Conservation (phyloP, 139 green algal species). For the Micromonas commoda region DNA sequence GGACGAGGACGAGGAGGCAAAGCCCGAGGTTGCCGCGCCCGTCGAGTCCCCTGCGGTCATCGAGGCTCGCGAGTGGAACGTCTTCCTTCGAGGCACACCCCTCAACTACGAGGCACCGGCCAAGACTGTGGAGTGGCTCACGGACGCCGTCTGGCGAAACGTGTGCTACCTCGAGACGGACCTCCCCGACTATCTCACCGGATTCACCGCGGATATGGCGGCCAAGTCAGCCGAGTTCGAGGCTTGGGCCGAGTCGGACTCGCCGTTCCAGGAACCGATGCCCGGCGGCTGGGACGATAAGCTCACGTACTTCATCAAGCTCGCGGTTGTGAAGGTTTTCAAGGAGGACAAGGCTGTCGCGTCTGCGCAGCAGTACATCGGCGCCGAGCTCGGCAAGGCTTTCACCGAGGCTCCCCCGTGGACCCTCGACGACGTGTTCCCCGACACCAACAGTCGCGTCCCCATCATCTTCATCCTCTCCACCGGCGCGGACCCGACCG, state of each 20-base stretch:
- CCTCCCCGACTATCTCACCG: conserved; percentile 62
- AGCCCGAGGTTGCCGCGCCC: too few species aligned
- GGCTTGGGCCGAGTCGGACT: conserved; percentile 59
- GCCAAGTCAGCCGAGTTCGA: conserved; percentile 49
- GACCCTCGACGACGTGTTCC: conserved; percentile 70
- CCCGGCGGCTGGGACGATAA: conserved; percentile 72
- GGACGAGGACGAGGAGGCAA: not conserved
- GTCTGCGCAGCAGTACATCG: conserved; percentile 57
- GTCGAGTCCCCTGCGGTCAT: conserved; percentile 20
- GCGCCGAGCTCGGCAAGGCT: conserved; percentile 47
- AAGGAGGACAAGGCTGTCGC: conserved; percentile 71
- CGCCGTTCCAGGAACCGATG: conserved; percentile 47
- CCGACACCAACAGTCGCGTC: conserved; percentile 55
- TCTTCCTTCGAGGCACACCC: not conserved
- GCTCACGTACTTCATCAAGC: conserved; percentile 65
- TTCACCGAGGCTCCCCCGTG: conserved; percentile 71
- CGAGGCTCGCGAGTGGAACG: conserved; percentile 50
- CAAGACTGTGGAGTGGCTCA: conserved; percentile 51
- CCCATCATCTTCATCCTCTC: conserved; percentile 82
- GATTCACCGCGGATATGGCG: conserved; percentile 45
- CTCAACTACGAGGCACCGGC: not conserved
- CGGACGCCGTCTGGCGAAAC: conserved; percentile 70
- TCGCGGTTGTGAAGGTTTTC: conserved; percentile 40
- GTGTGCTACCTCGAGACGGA: conserved; percentile 59
- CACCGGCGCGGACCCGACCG: conserved; percentile 68